phyloP scores from a whole-genome alignment of 352 stramenopile species.

The Pythium rhizo-oryzae region DNA sequence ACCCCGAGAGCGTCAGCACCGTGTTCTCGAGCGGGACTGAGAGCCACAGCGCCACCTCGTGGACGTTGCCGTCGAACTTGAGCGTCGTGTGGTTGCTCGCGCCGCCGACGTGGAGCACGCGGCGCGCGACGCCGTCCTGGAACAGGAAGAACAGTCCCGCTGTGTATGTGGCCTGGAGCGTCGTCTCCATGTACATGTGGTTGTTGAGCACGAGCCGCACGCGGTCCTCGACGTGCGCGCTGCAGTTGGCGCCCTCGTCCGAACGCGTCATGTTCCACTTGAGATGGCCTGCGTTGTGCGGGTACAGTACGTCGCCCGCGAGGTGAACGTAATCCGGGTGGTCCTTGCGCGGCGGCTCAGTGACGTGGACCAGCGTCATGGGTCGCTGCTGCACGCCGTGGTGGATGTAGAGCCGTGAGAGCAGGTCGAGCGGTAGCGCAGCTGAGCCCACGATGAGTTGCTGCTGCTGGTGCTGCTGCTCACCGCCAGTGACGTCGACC shows the following conservation, averaged over 20 bases:
- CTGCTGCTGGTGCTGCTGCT: no score
- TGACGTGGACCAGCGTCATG: conserved; percentile 11
- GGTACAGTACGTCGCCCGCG: conserved; percentile 4
- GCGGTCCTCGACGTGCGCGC: conserved; percentile 7
- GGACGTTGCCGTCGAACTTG: background rate
- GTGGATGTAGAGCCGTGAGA: background rate
- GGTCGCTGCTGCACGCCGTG: background rate
- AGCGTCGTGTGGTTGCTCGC: background rate
- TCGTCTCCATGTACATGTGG: conserved; percentile 13
- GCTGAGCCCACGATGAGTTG: background rate
- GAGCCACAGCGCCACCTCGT: background rate
- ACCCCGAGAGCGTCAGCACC: background rate
- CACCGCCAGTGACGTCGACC: background rate
- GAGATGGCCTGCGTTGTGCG: conserved; percentile 7
- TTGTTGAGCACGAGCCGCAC: conserved; percentile 15
- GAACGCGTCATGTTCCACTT: background rate
- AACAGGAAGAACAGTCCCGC: conserved; percentile 1
- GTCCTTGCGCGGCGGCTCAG: conserved; percentile 5
- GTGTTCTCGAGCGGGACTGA: background rate
- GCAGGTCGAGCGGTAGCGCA: background rate
- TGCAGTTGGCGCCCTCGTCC: background rate
- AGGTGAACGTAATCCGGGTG: background rate
- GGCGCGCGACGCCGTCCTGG: conserved; percentile 3
- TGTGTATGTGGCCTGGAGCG: background rate
- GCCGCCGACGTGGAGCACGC: no score